Evolutionary conservation across 768 basidiomycete genomes (phyloP), one percentile per base, ranked within the genome.

Genomic region (Termitomyces sp.): DNA sequence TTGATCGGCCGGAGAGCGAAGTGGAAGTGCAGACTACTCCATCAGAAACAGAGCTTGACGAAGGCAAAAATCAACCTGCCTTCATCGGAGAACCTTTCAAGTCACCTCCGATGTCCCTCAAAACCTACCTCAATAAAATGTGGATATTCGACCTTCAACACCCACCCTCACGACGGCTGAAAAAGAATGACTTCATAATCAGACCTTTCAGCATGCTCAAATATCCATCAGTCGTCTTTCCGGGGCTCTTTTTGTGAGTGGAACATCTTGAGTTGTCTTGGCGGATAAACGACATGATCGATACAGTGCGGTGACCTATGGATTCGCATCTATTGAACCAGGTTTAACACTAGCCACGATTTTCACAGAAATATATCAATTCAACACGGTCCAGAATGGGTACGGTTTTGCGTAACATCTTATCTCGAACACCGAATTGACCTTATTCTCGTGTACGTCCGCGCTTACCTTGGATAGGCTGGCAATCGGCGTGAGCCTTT

Each of bases 251-350:
- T 53, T 75, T 72, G 73, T 72, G 54, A 58, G 70, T 65, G 5
- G 17, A 27, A 25, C 27, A 53, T 35, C 6, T 44, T 23, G 40
- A 38, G n/a, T 38, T 19, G 17, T n/a, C 49, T 38, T 25, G 25
- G 37, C 38, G n/a, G 4, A 14, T n/a, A 29, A 50, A 5, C 23
- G 23, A 51, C 37, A 17, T 29, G 37, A 38, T 50, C 11, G n/a
- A 27, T 16, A 27, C 35, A 73, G 72, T 62, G 71, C 71, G 3
- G 65, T 76, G 8, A 69, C 67, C 2, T 76, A 75, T 56, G 74
- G 74, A 2, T 73, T 72, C 49, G 73, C 73, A 0, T 74, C 73
- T 9, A 75, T 75, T 14, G 74, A 75, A 53, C 74, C 74, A 31
- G 73, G 73, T 10, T 60, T 76, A 54, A 76, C 69, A 7, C 41